Evolutionary conservation across 768 basidiomycete species (phyloP).

Genomic region (Coprinellus micaceus): DNA sequence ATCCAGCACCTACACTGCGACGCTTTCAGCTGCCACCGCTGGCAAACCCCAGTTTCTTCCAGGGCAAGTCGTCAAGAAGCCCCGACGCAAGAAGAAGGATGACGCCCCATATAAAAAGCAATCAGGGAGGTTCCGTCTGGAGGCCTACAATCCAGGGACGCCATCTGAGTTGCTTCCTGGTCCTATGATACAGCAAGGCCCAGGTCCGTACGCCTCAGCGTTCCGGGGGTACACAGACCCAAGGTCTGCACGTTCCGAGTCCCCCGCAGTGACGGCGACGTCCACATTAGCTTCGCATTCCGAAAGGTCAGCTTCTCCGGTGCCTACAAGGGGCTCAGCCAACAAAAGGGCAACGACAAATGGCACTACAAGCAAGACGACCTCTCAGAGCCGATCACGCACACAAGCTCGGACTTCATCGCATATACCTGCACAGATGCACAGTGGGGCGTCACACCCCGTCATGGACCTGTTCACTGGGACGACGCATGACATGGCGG

Average conservation of each 20-base stretch:
- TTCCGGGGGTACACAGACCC: conserved; percentile 27
- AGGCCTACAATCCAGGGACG: conserved; percentile 33
- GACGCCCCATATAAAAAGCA: conserved; percentile 4
- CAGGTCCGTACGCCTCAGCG: conserved; percentile 37
- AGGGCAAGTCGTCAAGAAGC: conserved; percentile 10
- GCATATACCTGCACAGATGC: neutral
- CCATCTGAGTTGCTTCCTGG: conserved; percentile 27
- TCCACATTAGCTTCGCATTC: neutral
- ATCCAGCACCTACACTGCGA: conserved; percentile 2
- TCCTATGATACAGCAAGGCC: conserved; percentile 24
- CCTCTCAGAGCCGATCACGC: neutral
- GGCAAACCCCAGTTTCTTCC: neutral
- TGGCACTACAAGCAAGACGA: neutral
- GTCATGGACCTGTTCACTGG: conserved; percentile 1
- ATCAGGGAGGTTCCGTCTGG: conserved; percentile 45
- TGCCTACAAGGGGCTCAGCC: neutral
- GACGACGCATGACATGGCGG: too few relatives aligned
- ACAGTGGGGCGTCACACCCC: neutral
- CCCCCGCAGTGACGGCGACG: conserved; percentile 1
- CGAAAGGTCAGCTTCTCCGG: neutral
- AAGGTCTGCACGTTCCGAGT: conserved; percentile 1
- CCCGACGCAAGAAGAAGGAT: conserved; percentile 18
- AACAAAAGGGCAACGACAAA: neutral
- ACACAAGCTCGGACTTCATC: neutral
- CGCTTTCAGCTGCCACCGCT: neutral